A percentile compares a stretch with the other conserved stretches of the same genome.
These are phyloP conservation scores for Oryza meyeriana DNA, from an alignment of 176 grass and related monocot species.

Conservation along the genomic window DNA sequence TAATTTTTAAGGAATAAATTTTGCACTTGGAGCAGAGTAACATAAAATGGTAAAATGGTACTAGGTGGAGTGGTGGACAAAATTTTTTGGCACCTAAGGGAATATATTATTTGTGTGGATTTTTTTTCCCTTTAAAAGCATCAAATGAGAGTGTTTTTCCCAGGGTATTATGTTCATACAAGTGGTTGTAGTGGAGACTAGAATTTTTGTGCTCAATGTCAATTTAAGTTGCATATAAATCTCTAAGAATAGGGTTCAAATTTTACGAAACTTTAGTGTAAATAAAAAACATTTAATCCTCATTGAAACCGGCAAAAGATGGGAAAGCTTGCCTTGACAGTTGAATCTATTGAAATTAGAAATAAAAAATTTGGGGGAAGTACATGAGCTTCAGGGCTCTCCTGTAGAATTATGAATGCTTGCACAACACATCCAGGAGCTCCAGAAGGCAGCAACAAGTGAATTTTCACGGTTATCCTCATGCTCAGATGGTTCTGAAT, in stretches of 20 bases:
- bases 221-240: not conserved
- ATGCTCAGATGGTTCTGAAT: not conserved
- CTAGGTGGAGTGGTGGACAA: not conserved
- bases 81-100: not conserved
- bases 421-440: constrained; percentile 41
- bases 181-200: not conserved
- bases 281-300: not conserved
- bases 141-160: not conserved
- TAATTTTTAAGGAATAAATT: not conserved
- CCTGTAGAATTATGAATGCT: constrained; percentile 45
- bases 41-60: not conserved
- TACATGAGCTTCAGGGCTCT: constrained; percentile 51
- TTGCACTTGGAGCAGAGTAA: not conserved
- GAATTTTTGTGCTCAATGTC: not conserved
- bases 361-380: not conserved
- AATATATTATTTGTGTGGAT: not conserved
- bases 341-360: constrained; percentile 1
- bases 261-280: not conserved
- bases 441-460: not conserved
- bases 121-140: not conserved
- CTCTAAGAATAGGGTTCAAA: not conserved
- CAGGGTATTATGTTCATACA: too few species aligned
- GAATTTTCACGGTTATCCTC: constrained; percentile 23
- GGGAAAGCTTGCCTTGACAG: not conserved
- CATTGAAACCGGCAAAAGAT: not conserved